A percentile compares a stretch with the other conserved stretches of the same genome.
Evolutionary conservation across 2,329 filamentous ascomycete species (phyloP).

Genomic region (Venturia carpophila): DNA sequence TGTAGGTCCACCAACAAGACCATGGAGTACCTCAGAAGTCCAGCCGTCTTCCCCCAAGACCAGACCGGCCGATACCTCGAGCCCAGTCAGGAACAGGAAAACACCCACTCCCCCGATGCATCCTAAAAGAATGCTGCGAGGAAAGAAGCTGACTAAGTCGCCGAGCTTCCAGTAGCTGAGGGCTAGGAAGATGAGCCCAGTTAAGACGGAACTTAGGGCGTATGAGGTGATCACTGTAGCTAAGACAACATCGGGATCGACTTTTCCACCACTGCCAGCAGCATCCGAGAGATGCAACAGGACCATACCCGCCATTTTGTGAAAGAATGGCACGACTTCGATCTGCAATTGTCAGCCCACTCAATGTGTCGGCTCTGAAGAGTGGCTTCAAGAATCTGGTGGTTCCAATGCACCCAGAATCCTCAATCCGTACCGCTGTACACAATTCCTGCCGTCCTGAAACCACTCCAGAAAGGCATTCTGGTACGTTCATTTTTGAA

Average conservation of each 20-base stretch:
- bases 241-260: constrained; percentile 76
- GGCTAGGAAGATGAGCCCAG: constrained; percentile 81
- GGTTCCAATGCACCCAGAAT: too few species aligned
- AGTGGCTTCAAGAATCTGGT: too few species aligned
- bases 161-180: constrained; percentile 84
- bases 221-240: constrained; percentile 92
- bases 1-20: constrained; percentile 66
- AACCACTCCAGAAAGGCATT: too few species aligned
- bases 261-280: constrained; percentile 46
- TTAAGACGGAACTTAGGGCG: constrained; percentile 81
- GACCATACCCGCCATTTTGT: constrained; percentile 81
- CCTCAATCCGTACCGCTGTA: too few species aligned
- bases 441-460: too few species aligned
- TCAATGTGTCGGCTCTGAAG: too few species aligned
- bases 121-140: constrained; percentile 88
- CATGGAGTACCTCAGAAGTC: constrained; percentile 64
- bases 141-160: constrained; percentile 93
- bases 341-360: constrained; percentile 46
- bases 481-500: too few species aligned
- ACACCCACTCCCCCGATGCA: constrained; percentile 96
- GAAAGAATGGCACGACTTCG: constrained; percentile 97
- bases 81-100: constrained; percentile 83
- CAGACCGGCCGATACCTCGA: constrained; percentile 86
- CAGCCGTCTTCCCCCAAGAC: constrained; percentile 66
- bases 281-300: constrained; percentile 51